These are phyloP conservation scores for Tylopilus balloui DNA, from an alignment of 768 basidiomycete species.

Conservation along the genomic window DNA sequence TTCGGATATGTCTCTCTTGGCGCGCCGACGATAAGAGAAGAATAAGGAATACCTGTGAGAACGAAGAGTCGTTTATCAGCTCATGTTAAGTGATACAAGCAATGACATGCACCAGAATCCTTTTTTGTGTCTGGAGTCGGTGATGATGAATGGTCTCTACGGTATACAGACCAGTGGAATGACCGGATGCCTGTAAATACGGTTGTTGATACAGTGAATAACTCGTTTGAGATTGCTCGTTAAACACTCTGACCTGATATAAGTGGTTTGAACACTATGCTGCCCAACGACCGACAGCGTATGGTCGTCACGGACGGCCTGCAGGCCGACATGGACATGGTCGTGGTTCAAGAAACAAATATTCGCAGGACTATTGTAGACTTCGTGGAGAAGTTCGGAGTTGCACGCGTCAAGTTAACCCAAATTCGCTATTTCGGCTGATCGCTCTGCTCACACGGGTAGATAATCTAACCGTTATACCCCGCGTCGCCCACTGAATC, in stretches of 20 bases:
- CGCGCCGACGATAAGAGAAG: constrained; percentile 68
- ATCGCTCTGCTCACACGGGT: not conserved
- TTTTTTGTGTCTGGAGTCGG: constrained; percentile 16
- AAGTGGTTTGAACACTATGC: constrained; percentile 18
- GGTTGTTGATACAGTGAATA: not conserved
- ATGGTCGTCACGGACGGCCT: constrained; percentile 25
- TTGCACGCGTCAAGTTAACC: constrained; percentile 15
- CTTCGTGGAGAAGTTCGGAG: constrained; percentile 6
- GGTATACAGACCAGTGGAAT: constrained; percentile 29
- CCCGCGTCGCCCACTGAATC: constrained; percentile 18
- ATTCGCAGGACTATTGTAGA: constrained; percentile 14
- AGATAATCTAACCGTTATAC: constrained; percentile 15
- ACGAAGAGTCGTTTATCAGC: not conserved
- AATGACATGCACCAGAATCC: constrained; percentile 24
- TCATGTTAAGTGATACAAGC: not conserved
- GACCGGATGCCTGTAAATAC: constrained; percentile 25
- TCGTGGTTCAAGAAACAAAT: constrained; percentile 22
- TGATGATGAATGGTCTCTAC: constrained; percentile 17
- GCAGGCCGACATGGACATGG: constrained; percentile 31
- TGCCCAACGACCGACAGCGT: constrained; percentile 20
- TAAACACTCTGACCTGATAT: constrained; percentile 19
- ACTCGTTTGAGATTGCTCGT: not conserved
- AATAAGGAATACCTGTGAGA: constrained; percentile 56
- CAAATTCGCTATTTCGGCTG: not conserved
- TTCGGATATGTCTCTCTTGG: constrained; percentile 73